These are phyloP conservation scores for Sedum album DNA, from an alignment of 164 flowering plant species.

Conservation along the genomic window DNA sequence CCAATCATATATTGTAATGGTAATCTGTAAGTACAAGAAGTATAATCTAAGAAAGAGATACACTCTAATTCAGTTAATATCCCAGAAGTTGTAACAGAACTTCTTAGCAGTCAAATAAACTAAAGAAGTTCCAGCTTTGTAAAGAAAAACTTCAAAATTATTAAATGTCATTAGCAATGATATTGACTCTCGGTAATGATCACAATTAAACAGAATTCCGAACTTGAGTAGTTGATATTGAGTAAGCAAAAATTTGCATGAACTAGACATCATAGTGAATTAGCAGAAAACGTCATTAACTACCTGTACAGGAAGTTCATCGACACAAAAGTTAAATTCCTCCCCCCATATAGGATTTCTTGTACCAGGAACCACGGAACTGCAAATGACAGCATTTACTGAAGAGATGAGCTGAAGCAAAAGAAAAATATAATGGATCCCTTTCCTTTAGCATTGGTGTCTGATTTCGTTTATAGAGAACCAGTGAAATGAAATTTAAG, in stretches of 20 bases:
- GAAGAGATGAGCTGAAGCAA: background rate
- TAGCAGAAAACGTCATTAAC: constrained; percentile 75
- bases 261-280: constrained; percentile 39
- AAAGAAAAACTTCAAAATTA: background rate
- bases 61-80: background rate
- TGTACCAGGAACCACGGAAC: constrained; percentile 99
- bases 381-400: constrained; percentile 25
- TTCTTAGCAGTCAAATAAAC: background rate
- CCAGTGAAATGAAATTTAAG: background rate
- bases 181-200: background rate
- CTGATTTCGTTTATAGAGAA: background rate
- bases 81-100: background rate
- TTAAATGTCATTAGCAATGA: background rate
- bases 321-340: too few species aligned
- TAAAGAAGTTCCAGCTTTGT: too few species aligned
- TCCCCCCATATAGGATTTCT: too few species aligned
- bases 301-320: too few species aligned
- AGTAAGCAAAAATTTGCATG: background rate
- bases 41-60: background rate
- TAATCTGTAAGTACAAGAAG: constrained; percentile 44
- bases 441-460: background rate
- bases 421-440: background rate
- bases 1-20: constrained; percentile 75
- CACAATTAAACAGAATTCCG: background rate
- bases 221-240: background rate